Evolutionary conservation across 2,329 filamentous ascomycete genomes (phyloP).

Genomic region (Colletotrichum godetiae): DNA sequence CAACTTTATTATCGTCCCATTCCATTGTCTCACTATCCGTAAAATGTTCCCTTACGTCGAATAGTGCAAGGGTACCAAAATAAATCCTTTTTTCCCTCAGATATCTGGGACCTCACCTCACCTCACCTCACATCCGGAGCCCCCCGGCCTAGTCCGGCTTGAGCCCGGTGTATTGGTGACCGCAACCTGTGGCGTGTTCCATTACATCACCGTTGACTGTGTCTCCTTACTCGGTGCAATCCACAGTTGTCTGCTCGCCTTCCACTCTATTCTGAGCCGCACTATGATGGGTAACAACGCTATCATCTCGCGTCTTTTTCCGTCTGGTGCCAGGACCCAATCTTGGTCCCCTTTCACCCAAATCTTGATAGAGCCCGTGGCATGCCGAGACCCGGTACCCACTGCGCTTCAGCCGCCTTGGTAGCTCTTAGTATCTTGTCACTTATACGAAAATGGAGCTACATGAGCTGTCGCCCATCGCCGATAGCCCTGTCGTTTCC

Average conservation of each 20-base stretch:
- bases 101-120: neutral
- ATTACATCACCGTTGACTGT: slow-evolving; percentile 23
- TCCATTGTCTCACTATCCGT: neutral
- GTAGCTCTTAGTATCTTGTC: neutral
- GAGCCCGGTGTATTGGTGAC: slow-evolving; percentile 25
- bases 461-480: slow-evolving; percentile 6
- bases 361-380: neutral
- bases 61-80: neutral
- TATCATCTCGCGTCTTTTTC: neutral
- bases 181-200: slow-evolving; percentile 24
- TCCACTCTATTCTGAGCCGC: neutral
- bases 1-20: neutral
- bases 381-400: slow-evolving; percentile 3
- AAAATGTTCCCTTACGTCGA: neutral
- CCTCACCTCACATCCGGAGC: neutral
- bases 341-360: neutral
- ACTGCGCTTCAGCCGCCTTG: neutral
- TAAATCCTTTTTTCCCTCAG: neutral
- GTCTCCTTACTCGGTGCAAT: neutral
- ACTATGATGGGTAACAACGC: neutral
- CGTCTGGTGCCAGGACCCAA: neutral
- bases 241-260: neutral
- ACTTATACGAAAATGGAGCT: slow-evolving; percentile 2
- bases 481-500: slow-evolving; percentile 12
- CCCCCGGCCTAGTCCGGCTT: slow-evolving; percentile 6